phyloP scores from a whole-genome alignment of 2,329 filamentous ascomycete genomes.

The Atkinsonella hypoxylon region DNA sequence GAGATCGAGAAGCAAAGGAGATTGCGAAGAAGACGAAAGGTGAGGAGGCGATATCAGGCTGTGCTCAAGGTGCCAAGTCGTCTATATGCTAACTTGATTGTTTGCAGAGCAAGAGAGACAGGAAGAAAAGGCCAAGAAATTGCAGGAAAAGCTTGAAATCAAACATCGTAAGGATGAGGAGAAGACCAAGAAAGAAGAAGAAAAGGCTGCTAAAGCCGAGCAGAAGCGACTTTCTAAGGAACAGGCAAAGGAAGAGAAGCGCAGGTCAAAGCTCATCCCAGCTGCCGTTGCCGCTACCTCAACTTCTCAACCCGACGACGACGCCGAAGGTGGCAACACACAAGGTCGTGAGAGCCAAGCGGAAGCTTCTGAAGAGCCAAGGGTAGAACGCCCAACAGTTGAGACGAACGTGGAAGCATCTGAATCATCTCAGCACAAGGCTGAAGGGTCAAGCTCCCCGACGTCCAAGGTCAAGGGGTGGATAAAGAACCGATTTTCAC shows the following conservation, averaged over 20 bases:
- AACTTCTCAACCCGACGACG: constrained; percentile 2
- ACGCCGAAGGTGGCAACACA: constrained; percentile 5
- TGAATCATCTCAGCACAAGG: constrained; percentile 7
- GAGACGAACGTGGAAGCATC: constrained; percentile 5
- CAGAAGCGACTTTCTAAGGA: constrained; percentile 29
- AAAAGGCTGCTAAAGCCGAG: constrained; percentile 39
- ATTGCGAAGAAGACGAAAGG: constrained; percentile 45
- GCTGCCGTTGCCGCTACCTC: constrained; percentile 5
- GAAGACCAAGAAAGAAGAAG: constrained; percentile 39
- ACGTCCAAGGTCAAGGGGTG: constrained; percentile 37
- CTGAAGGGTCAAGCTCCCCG: constrained; percentile 17
- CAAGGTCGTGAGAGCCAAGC: constrained; percentile 7
- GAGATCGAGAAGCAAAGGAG: constrained; percentile 41
- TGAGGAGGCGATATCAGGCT: constrained; percentile 26
- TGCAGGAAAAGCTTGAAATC: constrained; percentile 8
- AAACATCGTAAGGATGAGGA: constrained; percentile 22
- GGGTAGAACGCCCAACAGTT: neutral
- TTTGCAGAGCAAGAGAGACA: constrained; percentile 33
- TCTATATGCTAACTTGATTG: constrained; percentile 8
- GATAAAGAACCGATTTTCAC: constrained; percentile 42
- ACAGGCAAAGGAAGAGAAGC: constrained; percentile 30
- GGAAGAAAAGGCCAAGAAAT: constrained; percentile 18
- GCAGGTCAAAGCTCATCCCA: constrained; percentile 24
- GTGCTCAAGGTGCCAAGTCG: neutral
- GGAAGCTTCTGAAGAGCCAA: neutral